Conservation (phyloP, 371 early-diverging fungal genomes). For the Rhizopus arrhizus region DNA sequence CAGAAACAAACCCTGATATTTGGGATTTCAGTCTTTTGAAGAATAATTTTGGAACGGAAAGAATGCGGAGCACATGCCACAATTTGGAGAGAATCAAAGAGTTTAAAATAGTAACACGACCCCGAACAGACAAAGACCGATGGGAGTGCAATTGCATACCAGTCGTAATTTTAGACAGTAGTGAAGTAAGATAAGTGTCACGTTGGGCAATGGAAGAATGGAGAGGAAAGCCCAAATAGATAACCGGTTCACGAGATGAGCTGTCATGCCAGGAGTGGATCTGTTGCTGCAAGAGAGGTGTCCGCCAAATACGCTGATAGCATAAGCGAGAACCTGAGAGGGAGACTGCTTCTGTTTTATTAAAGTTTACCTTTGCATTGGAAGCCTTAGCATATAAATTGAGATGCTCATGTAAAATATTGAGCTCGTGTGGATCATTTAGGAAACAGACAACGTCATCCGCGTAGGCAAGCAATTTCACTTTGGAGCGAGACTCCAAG, state of each 20-base stretch:
- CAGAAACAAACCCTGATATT: conserved; percentile 5
- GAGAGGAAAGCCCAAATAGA: conserved; percentile 29
- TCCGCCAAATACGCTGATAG: not conserved
- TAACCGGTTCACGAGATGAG: not conserved
- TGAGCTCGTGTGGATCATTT: not conserved
- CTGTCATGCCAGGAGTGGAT: conserved; percentile 24
- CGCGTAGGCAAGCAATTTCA: conserved; percentile 26
- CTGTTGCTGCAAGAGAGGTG: not conserved
- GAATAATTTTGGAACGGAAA: not conserved
- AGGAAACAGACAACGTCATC: conserved; percentile 28
- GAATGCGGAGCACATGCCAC: too few species aligned
- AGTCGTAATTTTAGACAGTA: conserved; percentile 12
- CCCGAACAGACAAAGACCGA: conserved; percentile 24
- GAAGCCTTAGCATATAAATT: conserved; percentile 15
- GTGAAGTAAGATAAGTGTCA: conserved; percentile 5
- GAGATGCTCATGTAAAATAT: conserved; percentile 10
- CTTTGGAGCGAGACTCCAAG: not conserved
- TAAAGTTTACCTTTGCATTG: conserved; percentile 25
- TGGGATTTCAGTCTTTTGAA: conserved; percentile 1
- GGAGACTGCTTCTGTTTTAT: conserved; percentile 26
- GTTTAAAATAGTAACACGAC: conserved; percentile 25
- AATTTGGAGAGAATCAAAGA: conserved; percentile 25
- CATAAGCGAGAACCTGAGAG: conserved; percentile 14
- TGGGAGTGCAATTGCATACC: conserved; percentile 8
- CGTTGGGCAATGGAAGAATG: conserved; percentile 16